Conservation (phyloP, 768 basidiomycete species). For the Aureoboletus auriporus region DNA sequence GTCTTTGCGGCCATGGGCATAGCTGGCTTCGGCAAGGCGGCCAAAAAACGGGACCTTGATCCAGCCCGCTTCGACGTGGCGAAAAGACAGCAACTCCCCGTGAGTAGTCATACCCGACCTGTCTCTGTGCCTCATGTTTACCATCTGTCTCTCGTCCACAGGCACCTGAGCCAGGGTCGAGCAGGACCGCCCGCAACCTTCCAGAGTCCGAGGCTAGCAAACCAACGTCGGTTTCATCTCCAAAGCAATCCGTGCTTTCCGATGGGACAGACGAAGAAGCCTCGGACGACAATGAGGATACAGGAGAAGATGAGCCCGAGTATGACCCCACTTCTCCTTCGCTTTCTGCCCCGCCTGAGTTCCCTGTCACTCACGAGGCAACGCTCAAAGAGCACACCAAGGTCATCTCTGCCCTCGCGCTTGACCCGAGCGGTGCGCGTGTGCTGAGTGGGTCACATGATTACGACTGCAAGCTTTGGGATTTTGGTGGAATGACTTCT, state of each 20-base stretch:
- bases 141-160: slow-evolving; percentile 7
- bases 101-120: slow-evolving; percentile 14
- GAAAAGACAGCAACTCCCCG: slow-evolving; percentile 47
- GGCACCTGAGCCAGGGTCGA: slow-evolving; percentile 16
- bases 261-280: slow-evolving; percentile 18
- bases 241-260: slow-evolving; percentile 1
- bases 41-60: slow-evolving; percentile 63
- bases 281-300: slow-evolving; percentile 22
- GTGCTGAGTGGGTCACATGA: slow-evolving; percentile 91
- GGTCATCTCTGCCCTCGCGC: slow-evolving; percentile 85
- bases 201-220: slow-evolving; percentile 22
- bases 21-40: slow-evolving; percentile 74
- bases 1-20: slow-evolving; percentile 83
- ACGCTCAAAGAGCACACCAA: slow-evolving; percentile 93
- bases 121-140: slow-evolving; percentile 21
- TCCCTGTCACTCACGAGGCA: slow-evolving; percentile 90
- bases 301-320: slow-evolving; percentile 39
- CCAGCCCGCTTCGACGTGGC: slow-evolving; percentile 77
- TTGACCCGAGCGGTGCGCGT: slow-evolving; percentile 94
- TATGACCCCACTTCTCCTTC: slow-evolving; percentile 47
- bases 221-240: background rate
- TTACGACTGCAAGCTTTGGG: slow-evolving; percentile 98
- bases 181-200: slow-evolving; percentile 7
- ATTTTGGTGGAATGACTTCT: slow-evolving; percentile 96
- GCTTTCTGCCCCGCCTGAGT: slow-evolving; percentile 42